Evolutionary conservation across 1,284 basidiomycete genomes (phyloP), one percentile per base, ranked within the genome.

Genomic region (Melampsora americana): DNA sequence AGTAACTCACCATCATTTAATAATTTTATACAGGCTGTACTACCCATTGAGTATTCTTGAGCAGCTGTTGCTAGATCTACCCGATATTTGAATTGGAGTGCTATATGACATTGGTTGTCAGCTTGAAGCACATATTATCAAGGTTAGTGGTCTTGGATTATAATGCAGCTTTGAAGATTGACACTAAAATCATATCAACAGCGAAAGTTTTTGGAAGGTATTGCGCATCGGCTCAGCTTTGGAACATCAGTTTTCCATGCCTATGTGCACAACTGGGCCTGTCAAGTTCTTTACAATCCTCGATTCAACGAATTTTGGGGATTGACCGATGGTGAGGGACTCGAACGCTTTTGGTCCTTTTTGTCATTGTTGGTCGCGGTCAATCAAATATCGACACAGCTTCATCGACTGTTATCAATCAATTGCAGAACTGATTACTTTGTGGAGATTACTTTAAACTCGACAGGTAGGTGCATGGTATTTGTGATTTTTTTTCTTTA

Each of bases 221-320:
- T 42, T 42, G 39, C 11, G 12, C 16, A 23, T 1, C 18, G 23
- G 7, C 30, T 66, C 20, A 66, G 26, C n/a, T 44, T 66, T 66
- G 65, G 35, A 44, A 66, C 65, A 44, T 66, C 65, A 44, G 65
- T 66, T 1, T 66, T 66, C 20, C 65, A 66, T 66, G 32, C 65
- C n/a, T 66, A 20, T n/a, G 32, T 66, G 28, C 35, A 66, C 39
- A 46, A 66, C 5, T 66, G 65, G 65, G 12, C 39, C 32, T 66
- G 14, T 28, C 65, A 66, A 39, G 44, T 66, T 2, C 39, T 23
- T 28, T 66, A 66, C 16, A 66, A 66, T 48, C 65, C 65, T 6
- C n/a, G 65, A 20, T 48, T 66, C 20, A 66, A 66, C 26, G 18
- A 23, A 11, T 66, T 32, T 39, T 66, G 65, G 65, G 65, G 65